Base-by-base conservation (phyloP, 2,329 filamentous ascomycete species). In the Moelleriella libera region DNA sequence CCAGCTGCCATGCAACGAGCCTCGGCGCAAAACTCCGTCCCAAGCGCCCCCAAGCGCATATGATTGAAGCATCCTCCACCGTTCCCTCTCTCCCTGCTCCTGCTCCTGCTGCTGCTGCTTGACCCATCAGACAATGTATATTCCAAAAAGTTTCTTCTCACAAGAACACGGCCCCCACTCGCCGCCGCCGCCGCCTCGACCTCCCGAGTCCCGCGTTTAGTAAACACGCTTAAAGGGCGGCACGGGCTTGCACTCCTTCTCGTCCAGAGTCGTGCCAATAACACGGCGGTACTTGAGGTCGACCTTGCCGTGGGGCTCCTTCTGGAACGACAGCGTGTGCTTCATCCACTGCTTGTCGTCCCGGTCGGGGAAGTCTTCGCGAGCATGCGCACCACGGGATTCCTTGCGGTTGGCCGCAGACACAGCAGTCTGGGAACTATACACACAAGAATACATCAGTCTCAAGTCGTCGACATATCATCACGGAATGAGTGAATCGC, bases 271-370 rank as follows among this genome's bases (percentile, higher is more conserved):
- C 52, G 78, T 82, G 56, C 75, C 76, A 52, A 85, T 83, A 52
- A 98, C 92, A 54, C 75, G 74, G 67, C 92, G 80, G 78, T 97
- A 97, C 53, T 79, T 74, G 53, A 97, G 74, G 52, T 97, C 84
- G 48, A 92, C 80, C 71, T 88, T 80, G 63, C 84, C 85, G 61
- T 97, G 90, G 34, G 89, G 86, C 63, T 82, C 66, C 83, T 88
- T 94, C 77, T 98, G 92, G 84, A 84, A 98, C 55, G 83, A 88
- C 52, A 98, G 78, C 43, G 88, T 94, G 78, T 98, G 92, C 83
- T 97, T 97, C 90, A 96, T 96, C 90, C 90, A 97, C 68, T 94
- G 84, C 68, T 82, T 76, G 64, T 98, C 92, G 63, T 97, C 87
- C 73, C 92, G 84, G 14, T 97, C 89, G 49, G 90, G 90, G 77